Conservation (phyloP, 208 protist species). For the Eutreptiella sp. region DNA sequence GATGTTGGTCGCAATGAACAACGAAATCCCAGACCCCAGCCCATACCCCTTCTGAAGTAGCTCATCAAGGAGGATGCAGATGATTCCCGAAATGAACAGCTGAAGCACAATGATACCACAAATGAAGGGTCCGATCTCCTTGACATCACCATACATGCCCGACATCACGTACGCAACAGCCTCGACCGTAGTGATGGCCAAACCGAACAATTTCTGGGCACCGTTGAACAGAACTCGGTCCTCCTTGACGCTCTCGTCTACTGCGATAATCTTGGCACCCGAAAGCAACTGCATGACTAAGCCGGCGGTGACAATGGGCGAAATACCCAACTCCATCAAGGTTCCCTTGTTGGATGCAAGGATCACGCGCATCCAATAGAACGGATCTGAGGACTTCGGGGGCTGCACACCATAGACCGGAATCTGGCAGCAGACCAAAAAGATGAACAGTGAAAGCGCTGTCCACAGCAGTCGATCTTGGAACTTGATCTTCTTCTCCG, state of each 20-base stretch:
- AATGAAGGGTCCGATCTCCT: slow-evolving; percentile 84
- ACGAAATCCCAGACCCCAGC: slow-evolving; percentile 96
- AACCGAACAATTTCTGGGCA: slow-evolving; percentile 94
- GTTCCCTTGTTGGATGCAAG: slow-evolving; percentile 98
- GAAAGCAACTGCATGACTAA: slow-evolving; percentile 97
- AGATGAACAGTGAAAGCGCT: slow-evolving; percentile 94
- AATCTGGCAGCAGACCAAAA: slow-evolving; percentile 98
- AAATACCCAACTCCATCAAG: slow-evolving; percentile 97
- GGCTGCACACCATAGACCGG: slow-evolving; percentile 96
- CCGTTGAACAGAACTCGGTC: slow-evolving; percentile 93
- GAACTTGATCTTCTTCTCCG: slow-evolving; percentile 75
- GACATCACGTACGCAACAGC: slow-evolving; percentile 93
- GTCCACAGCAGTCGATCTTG: slow-evolving; percentile 98
- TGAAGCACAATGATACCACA: slow-evolving; percentile 96
- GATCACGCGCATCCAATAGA: slow-evolving; percentile 99
- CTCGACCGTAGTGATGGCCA: slow-evolving; percentile 96
- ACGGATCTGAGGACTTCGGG: slow-evolving; percentile 88
- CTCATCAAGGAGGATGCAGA: slow-evolving; percentile 98
- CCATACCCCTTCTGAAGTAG: slow-evolving; percentile 99
- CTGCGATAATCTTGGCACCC: slow-evolving; percentile 89
- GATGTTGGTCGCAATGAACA: slow-evolving; percentile 99
- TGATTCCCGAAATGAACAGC: slow-evolving; percentile 93
- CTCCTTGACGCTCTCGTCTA: slow-evolving; percentile 87
- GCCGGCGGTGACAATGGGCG: slow-evolving; percentile 92
- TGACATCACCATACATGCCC: slow-evolving; percentile 98